Evolutionary conservation across 78 protist species (phyloP), one percentile per base, ranked within the genome.

Genomic region (Dictyostelium citrinum): DNA sequence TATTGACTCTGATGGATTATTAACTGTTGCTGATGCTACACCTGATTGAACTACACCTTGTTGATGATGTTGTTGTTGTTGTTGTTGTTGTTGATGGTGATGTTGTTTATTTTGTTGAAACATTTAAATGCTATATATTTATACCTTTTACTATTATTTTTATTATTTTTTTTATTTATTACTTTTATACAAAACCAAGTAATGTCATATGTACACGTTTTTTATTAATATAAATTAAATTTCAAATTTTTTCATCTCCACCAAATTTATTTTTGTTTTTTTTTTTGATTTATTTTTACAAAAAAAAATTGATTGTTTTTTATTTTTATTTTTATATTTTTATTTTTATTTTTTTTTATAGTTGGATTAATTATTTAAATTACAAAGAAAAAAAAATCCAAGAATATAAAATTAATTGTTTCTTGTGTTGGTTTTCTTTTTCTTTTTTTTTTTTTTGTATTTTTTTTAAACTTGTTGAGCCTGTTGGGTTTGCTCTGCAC

Each of bases 91-190:
- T 24, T 64, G 72, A 24, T 74, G 79, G 11, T 72, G 80, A n/a
- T 74, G 81, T 24, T 72, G 79, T 74, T 27, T 20, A 29, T 74
- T 24, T 74, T 74, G 81, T 74, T 74, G 81, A 74, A 29, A 39
- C 81, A 74, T 43, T 43, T n/a, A n/a, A n/a, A n/a, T n/a, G n/a
- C n/a, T n/a, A 1, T 39, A 5, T 39, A 39, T 39, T 39, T 39
- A 39, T 39, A n/a, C n/a, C n/a, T n/a, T n/a, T n/a, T n/a, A n/a
- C 43, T 39, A 1, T 39, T 5, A 1, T 16, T 16, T 49, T 16
- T 49, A 16, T 49, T 49, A 16, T 49, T 49, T 49, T 49, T 49
- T 16, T 49, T 49, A 16, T 49, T 49, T 49, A 12, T 49, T 49
- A 11, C 60, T 39, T 5, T 39, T 39, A 39, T 39, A 39, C 2